These are phyloP conservation scores for Brachypodium distachyon DNA, from an alignment of 202 grass and related monocot species.

Conservation along the genomic window DNA sequence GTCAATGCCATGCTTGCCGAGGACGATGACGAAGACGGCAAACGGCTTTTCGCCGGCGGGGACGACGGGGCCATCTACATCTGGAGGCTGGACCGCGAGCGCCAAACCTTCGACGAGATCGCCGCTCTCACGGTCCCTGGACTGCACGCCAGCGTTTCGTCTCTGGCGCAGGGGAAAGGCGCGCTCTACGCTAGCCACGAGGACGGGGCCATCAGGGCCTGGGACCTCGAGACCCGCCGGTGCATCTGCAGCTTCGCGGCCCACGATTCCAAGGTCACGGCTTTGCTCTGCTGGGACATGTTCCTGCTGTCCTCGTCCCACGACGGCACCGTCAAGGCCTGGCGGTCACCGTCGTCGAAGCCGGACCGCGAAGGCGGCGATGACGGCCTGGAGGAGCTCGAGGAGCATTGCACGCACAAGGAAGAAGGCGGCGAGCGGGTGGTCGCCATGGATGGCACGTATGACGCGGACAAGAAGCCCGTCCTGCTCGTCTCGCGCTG, in stretches of 20 bases:
- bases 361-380: not conserved
- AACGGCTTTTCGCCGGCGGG: constrained; percentile 15
- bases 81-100: not conserved
- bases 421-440: constrained; percentile 16
- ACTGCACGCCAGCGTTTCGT: not conserved
- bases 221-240: constrained; percentile 1
- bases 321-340: constrained; percentile 16
- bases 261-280: not conserved
- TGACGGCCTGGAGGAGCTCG: not conserved
- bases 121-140: not conserved
- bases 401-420: constrained; percentile 1
- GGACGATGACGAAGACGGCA: not conserved
- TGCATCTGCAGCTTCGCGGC: not conserved
- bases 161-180: not conserved
- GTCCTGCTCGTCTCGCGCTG: not conserved
- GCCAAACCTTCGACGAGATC: not conserved
- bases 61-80: constrained; percentile 11
- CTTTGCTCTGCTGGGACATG: constrained; percentile 24
- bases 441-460: not conserved
- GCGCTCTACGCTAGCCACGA: constrained; percentile 6
- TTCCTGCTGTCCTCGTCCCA: constrained; percentile 14
- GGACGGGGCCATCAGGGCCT: constrained; percentile 9
- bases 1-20: not conserved
- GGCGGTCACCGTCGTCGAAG: not conserved
- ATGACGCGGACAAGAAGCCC: constrained; percentile 7